Evolutionary conservation across 352 stramenopile genomes (phyloP).

Genomic region (Globisporangium okanoganense): DNA sequence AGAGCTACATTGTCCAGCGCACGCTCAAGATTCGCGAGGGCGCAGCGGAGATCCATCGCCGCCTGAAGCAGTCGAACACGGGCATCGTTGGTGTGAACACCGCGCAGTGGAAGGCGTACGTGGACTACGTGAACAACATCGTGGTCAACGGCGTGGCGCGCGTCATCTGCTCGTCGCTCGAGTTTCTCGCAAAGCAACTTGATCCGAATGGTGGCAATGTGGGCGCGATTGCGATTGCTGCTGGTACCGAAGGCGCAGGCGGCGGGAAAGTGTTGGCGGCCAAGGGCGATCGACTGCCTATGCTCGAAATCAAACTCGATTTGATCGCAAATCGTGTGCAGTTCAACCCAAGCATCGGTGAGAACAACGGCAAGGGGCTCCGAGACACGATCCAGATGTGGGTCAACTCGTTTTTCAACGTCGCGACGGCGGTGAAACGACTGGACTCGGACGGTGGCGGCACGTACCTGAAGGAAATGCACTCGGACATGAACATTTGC

Average conservation of each 20-base stretch:
- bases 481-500: slow-evolving; percentile 94
- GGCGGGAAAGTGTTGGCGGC: slow-evolving; percentile 29
- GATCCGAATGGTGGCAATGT: slow-evolving; percentile 70
- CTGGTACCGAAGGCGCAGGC: slow-evolving; percentile 35
- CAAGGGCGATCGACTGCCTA: slow-evolving; percentile 73
- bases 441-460: slow-evolving; percentile 93
- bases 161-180: slow-evolving; percentile 78
- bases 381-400: slow-evolving; percentile 94
- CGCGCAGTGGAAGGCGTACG: slow-evolving; percentile 96
- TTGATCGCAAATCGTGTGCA: slow-evolving; percentile 86
- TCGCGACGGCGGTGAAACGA: slow-evolving; percentile 94
- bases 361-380: slow-evolving; percentile 92
- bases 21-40: slow-evolving; percentile 95
- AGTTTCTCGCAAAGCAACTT: slow-evolving; percentile 95
- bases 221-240: slow-evolving; percentile 21
- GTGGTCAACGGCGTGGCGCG: slow-evolving; percentile 93
- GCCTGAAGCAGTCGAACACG: slow-evolving; percentile 96
- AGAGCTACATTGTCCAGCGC: slow-evolving; percentile 89
- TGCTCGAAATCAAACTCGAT: slow-evolving; percentile 97
- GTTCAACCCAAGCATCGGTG: slow-evolving; percentile 86
- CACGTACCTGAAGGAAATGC: slow-evolving; percentile 97
- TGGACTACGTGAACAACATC: slow-evolving; percentile 98
- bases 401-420: slow-evolving; percentile 96
- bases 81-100: slow-evolving; percentile 92
- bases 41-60: slow-evolving; percentile 93